Conservation (phyloP, 805 yeast species). For the Candida patagonica region DNA sequence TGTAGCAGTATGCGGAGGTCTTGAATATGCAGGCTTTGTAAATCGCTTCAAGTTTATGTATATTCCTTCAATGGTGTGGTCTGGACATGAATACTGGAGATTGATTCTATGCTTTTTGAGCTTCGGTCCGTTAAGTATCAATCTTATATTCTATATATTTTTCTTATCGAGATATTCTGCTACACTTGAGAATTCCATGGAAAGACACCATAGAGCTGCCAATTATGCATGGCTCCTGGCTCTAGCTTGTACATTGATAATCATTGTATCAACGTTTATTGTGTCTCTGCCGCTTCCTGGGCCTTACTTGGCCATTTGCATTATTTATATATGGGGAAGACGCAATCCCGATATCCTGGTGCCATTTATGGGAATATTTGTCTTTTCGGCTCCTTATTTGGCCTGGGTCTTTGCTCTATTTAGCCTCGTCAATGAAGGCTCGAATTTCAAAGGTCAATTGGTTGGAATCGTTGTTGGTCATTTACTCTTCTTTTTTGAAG, state of each 20-base stretch:
- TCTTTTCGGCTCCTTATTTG: constrained; percentile 35
- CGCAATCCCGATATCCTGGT: constrained; percentile 35
- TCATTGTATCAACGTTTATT: constrained; percentile 25
- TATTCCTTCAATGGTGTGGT: neutral
- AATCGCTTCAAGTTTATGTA: neutral
- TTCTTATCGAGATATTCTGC: constrained; percentile 32
- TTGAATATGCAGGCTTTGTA: constrained; percentile 31
- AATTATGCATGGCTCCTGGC: constrained; percentile 35
- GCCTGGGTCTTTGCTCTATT: constrained; percentile 33
- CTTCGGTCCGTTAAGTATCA: constrained; percentile 34
- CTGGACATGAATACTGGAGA: constrained; percentile 29
- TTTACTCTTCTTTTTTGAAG: constrained; percentile 32
- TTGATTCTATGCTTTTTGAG: constrained; percentile 34
- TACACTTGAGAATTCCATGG: constrained; percentile 30
- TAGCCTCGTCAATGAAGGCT: constrained; percentile 16
- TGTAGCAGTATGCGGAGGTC: constrained; percentile 24
- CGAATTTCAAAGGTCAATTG: constrained; percentile 20
- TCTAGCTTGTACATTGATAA: constrained; percentile 24
- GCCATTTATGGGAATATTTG: constrained; percentile 33
- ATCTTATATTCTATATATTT: constrained; percentile 28
- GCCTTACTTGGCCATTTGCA: constrained; percentile 27
- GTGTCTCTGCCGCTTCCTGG: constrained; percentile 31
- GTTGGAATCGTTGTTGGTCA: constrained; percentile 38
- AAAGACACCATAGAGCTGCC: constrained; percentile 22
- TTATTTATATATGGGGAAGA: constrained; percentile 41